These are phyloP conservation scores for Setomelanomma holmii DNA, from an alignment of 2,329 filamentous ascomycete species.

Conservation along the genomic window DNA sequence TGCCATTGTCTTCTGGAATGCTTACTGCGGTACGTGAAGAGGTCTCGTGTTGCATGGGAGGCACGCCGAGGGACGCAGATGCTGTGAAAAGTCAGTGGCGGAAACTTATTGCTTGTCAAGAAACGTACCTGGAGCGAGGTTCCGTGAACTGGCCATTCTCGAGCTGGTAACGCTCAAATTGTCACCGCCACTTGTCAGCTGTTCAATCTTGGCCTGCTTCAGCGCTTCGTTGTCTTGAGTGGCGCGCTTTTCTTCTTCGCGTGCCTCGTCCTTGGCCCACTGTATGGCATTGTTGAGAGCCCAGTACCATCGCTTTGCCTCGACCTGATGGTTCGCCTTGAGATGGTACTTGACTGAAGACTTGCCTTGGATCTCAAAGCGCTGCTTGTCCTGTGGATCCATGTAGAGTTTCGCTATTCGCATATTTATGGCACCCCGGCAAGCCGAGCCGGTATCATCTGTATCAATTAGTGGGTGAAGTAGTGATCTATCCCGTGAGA, in stretches of 20 bases:
- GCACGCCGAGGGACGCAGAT: slow-evolving; percentile 56
- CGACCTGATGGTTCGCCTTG: slow-evolving; percentile 96
- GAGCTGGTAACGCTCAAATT: slow-evolving; percentile 47
- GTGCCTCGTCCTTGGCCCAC: slow-evolving; percentile 96
- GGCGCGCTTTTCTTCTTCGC: slow-evolving; percentile 81
- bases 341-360: slow-evolving; percentile 98
- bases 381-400: slow-evolving; percentile 96
- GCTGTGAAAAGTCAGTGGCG: too few relatives aligned
- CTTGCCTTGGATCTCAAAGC: slow-evolving; percentile 97
- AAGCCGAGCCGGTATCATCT: slow-evolving; percentile 94
- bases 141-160: slow-evolving; percentile 33
- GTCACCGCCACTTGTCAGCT: slow-evolving; percentile 58
- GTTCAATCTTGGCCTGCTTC: slow-evolving; percentile 78
- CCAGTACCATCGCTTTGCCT: slow-evolving; percentile 99
- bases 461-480: slow-evolving; percentile 11
- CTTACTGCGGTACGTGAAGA: slow-evolving; percentile 54
- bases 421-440: slow-evolving; percentile 98
- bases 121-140: slow-evolving; percentile 41
- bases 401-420: slow-evolving; percentile 92
- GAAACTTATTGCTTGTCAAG: too few relatives aligned
- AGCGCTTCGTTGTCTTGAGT: slow-evolving; percentile 77
- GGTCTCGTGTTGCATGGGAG: slow-evolving; percentile 51
- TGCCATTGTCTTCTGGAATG: slow-evolving; percentile 62
- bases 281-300: slow-evolving; percentile 98
- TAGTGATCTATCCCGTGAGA: neutral